phyloP scores from a whole-genome alignment of 306 rosid species.

The Fragaria ananassa region DNA sequence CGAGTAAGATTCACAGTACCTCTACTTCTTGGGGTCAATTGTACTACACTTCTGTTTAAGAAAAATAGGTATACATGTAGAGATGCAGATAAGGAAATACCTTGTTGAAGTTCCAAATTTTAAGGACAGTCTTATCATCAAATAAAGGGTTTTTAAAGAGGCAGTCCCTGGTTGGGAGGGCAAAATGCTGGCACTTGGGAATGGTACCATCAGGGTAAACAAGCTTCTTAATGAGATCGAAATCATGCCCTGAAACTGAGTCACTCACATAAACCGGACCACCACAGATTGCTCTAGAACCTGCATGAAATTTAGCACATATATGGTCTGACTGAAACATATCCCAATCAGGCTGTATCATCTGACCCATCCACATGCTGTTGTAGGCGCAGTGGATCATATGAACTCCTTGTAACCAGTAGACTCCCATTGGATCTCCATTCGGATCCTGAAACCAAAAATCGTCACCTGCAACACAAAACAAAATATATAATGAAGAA shows the following conservation, averaged over 20 bases:
- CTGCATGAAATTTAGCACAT: slow-evolving; percentile 85
- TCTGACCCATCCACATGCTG: slow-evolving; percentile 95
- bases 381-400: slow-evolving; percentile 89
- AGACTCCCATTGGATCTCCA: slow-evolving; percentile 84
- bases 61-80: not conserved
- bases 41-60: not conserved
- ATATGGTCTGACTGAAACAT: slow-evolving; percentile 87
- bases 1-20: not conserved
- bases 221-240: slow-evolving; percentile 67
- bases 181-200: slow-evolving; percentile 65
- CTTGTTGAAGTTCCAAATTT: slow-evolving; percentile 86
- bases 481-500: not conserved
- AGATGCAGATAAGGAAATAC: slow-evolving; percentile 25
- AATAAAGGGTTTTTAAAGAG: slow-evolving; percentile 75
- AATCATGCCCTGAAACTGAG: slow-evolving; percentile 64
- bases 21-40: not conserved
- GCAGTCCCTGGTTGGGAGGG: slow-evolving; percentile 89
- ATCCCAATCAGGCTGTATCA: slow-evolving; percentile 92
- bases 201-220: slow-evolving; percentile 77
- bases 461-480: slow-evolving; percentile 62
- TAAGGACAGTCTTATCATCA: slow-evolving; percentile 63
- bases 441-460: slow-evolving; percentile 92
- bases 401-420: slow-evolving; percentile 87
- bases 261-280: slow-evolving; percentile 86
- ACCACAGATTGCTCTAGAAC: slow-evolving; percentile 80